These are phyloP conservation scores for Penicillium chermesinum DNA, from an alignment of 495 filamentous ascomycete species.

Conservation along the genomic window DNA sequence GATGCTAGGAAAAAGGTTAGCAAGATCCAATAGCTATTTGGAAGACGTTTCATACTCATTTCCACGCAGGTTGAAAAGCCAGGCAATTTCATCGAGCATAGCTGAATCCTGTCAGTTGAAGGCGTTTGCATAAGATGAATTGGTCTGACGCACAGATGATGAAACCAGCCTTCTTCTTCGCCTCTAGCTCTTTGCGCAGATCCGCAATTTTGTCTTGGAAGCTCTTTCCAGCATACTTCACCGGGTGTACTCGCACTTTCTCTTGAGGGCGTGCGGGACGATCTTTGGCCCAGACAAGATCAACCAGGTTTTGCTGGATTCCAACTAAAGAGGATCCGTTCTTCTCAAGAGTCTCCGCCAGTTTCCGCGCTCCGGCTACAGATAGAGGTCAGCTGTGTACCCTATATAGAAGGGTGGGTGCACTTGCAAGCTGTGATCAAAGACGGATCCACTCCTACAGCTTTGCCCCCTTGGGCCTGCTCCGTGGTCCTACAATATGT, in stretches of 20 bases:
- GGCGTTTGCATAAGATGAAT: not conserved
- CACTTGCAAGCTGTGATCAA: conserved; percentile 70
- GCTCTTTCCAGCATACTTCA: conserved; percentile 76
- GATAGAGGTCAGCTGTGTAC: conserved; percentile 10
- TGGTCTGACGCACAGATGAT: conserved; percentile 60
- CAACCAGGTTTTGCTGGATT: conserved; percentile 76
- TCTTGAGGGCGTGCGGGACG: conserved; percentile 73
- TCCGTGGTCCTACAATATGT: conserved; percentile 57
- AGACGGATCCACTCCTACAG: conserved; percentile 86
- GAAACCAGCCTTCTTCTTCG: conserved; percentile 83
- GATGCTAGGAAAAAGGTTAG: conserved; percentile 55
- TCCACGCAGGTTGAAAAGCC: conserved; percentile 95
- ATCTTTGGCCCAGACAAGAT: conserved; percentile 74
- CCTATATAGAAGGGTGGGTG: not conserved
- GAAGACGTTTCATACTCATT: conserved; percentile 61
- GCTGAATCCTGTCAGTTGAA: conserved; percentile 36
- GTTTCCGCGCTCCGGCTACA: conserved; percentile 71
- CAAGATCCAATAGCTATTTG: not conserved
- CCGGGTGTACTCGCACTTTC: conserved; percentile 60
- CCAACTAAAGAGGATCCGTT: conserved; percentile 71
- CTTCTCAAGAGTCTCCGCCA: conserved; percentile 80
- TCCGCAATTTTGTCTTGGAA: conserved; percentile 81
- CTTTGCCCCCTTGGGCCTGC: conserved; percentile 76
- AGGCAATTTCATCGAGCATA: conserved; percentile 96
- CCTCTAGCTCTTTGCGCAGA: conserved; percentile 84